phyloP scores from a whole-genome alignment of 164 flowering plant species.

The Nelumbo lutea region DNA sequence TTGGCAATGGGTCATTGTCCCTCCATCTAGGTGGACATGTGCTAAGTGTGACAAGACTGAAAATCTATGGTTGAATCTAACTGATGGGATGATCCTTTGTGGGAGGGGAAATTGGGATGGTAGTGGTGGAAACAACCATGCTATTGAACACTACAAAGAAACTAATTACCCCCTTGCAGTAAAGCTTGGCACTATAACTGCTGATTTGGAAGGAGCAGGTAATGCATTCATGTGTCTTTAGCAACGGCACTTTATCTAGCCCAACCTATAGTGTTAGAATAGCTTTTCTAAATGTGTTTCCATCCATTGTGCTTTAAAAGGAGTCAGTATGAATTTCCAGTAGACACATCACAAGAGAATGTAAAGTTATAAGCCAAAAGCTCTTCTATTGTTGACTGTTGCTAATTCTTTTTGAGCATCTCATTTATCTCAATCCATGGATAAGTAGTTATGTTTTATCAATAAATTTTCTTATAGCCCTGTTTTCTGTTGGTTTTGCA shows the following conservation, averaged over 20 bases:
- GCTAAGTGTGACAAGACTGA: slow-evolving; percentile 85
- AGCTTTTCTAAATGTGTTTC: neutral
- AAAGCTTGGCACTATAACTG: slow-evolving; percentile 93
- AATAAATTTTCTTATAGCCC: too few species aligned
- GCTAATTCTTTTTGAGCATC: neutral
- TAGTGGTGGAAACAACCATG: slow-evolving; percentile 96
- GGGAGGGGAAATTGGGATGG: slow-evolving; percentile 97
- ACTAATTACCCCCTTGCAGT: slow-evolving; percentile 89
- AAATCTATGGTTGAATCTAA: slow-evolving; percentile 91
- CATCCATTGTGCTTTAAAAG: neutral
- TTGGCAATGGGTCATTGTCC: slow-evolving; percentile 69
- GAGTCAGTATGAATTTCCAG: neutral
- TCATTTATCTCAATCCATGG: neutral
- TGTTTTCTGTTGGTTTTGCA: too few species aligned
- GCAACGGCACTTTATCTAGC: too few species aligned
- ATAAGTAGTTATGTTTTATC: too few species aligned
- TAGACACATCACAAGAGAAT: neutral
- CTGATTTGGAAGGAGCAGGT: slow-evolving; percentile 98
- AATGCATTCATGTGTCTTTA: slow-evolving; percentile 14
- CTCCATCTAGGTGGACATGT: slow-evolving; percentile 96
- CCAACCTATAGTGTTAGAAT: neutral
- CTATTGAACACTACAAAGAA: slow-evolving; percentile 72
- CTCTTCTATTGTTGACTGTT: neutral
- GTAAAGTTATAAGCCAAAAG: neutral
- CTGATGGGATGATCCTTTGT: slow-evolving; percentile 97